Evolutionary conservation across 768 basidiomycete species (phyloP).

Genomic region (Naganishia antarctica): DNA sequence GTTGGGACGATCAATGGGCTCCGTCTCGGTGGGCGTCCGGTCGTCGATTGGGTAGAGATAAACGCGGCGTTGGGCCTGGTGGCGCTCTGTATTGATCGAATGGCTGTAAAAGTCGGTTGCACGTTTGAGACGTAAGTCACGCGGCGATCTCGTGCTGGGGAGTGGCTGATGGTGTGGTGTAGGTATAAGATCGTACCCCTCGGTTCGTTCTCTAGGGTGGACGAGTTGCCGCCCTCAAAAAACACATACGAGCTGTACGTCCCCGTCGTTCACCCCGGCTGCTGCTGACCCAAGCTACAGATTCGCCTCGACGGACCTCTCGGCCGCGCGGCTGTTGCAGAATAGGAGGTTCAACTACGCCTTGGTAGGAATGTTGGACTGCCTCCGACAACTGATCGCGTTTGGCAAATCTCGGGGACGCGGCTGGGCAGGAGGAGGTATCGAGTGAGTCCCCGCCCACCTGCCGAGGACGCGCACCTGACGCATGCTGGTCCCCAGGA

Average conservation of each 20-base stretch:
- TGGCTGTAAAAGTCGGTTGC: constrained; percentile 85
- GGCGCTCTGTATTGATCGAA: constrained; percentile 79
- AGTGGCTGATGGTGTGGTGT: constrained; percentile 6
- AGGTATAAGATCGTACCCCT: constrained; percentile 89
- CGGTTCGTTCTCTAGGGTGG: constrained; percentile 91
- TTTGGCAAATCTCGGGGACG: constrained; percentile 70
- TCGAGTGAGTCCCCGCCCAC: constrained; percentile 60
- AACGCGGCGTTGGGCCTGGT: constrained; percentile 99
- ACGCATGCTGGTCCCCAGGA: constrained; percentile 53
- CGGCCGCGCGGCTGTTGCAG: constrained; percentile 80
- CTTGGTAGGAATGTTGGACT: constrained; percentile 94
- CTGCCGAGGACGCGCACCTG: constrained; percentile 6
- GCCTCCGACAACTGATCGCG: constrained; percentile 84
- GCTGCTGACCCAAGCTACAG: constrained; percentile 25
- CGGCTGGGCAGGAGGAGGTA: constrained; percentile 66
- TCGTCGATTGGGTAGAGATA: constrained; percentile 98
- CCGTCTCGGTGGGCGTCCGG: constrained; percentile 70
- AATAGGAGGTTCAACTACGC: constrained; percentile 93
- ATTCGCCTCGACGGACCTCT: constrained; percentile 88
- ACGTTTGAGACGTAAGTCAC: constrained; percentile 70
- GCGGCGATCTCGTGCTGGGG: neutral
- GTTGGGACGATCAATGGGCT: constrained; percentile 97
- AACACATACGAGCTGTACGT: constrained; percentile 68
- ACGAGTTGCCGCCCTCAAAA: constrained; percentile 54
- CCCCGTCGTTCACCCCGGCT: neutral